Percentiles rank a stretch among this genome's conserved stretches.
Conservation (phyloP, 208 protist genomes). For the Trypanosoma vivax region DNA sequence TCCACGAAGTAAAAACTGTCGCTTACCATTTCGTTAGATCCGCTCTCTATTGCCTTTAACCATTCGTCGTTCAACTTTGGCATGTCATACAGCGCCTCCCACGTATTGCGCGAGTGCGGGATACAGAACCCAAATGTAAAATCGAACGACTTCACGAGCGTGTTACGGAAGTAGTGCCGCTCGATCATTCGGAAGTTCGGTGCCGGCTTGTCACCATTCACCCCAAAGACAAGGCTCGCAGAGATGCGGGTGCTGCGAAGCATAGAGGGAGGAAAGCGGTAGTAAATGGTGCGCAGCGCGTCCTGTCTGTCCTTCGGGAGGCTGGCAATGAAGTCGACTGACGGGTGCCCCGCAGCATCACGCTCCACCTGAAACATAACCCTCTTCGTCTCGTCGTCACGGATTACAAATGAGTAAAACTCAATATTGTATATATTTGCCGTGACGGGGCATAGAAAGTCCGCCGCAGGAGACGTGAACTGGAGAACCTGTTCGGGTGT, state of each 20-base stretch:
- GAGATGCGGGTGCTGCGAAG: constrained; percentile 65
- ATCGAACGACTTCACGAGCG: constrained; percentile 93
- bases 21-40: constrained; percentile 86
- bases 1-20: constrained; percentile 96
- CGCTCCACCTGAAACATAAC: constrained; percentile 84
- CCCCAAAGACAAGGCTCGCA: constrained; percentile 88
- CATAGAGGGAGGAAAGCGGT: constrained; percentile 86
- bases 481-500: constrained; percentile 67
- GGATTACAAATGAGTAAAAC: constrained; percentile 92
- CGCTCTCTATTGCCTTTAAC: constrained; percentile 78
- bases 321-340: constrained; percentile 9
- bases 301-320: constrained; percentile 50
- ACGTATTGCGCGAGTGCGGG: constrained; percentile 93
- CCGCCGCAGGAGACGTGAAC: constrained; percentile 62
- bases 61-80: constrained; percentile 82
- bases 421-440: constrained; percentile 92
- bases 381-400: constrained; percentile 81
- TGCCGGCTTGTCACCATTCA: constrained; percentile 83
- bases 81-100: constrained; percentile 94
- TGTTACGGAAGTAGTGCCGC: constrained; percentile 94
- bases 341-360: constrained; percentile 29
- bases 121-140: constrained; percentile 96
- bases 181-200: constrained; percentile 95
- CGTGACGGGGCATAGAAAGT: constrained; percentile 87
- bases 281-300: constrained; percentile 71